Evolutionary conservation across 2,329 filamentous ascomycete species (phyloP), one percentile per base, ranked within the genome.

Genomic region (Cryphonectria parasitica): DNA sequence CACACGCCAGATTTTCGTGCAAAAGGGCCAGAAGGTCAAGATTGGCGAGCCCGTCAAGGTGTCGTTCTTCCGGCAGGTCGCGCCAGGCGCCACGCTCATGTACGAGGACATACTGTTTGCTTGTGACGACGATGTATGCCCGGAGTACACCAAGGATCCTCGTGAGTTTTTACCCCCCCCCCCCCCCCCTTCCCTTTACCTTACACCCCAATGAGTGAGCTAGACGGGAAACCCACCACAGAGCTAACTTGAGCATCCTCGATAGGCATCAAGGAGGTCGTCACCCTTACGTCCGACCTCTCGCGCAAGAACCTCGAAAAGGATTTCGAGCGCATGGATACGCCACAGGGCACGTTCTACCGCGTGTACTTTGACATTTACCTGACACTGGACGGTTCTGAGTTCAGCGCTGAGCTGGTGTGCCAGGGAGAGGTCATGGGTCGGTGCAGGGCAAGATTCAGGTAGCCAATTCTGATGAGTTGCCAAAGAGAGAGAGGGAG

Each of bases 341-440:
- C 96, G 1, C 95, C 96, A 7, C 95, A 99, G 81, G 96, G 96
- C 73, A 97, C 93, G 3, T 97, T 97, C 82, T 97, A 97, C 85
- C 91, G 94, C 74, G 90, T 92, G 73, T 92, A 91, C 81, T 91
- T 91, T 75, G 90, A 91, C 76, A 91, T 92, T 75, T 97, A 97
- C 82, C 89, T 99, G 74, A 98, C 96, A 0, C 90, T 99, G 22
- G 96, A 99, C 78, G 96, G 96, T 31, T 97, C 93, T 67, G 96
- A 99, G 81, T 98, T 99, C 85, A 98, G 96, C 76, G 96, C 96
- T 67, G 96, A 98, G 84, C 86, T 99, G 54, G 95, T 98, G n/a
- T 99, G 96, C 83, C 96, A 99, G 82, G 96, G 96, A 78, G 96
- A 98, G 82, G 94, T 99, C 75, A 99, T 98, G 96, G 96, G 96